Percentiles rank a stretch among this genome's conserved stretches.
These are phyloP conservation scores for Daldinia loculata DNA, from an alignment of 495 filamentous ascomycete species.

Conservation along the genomic window DNA sequence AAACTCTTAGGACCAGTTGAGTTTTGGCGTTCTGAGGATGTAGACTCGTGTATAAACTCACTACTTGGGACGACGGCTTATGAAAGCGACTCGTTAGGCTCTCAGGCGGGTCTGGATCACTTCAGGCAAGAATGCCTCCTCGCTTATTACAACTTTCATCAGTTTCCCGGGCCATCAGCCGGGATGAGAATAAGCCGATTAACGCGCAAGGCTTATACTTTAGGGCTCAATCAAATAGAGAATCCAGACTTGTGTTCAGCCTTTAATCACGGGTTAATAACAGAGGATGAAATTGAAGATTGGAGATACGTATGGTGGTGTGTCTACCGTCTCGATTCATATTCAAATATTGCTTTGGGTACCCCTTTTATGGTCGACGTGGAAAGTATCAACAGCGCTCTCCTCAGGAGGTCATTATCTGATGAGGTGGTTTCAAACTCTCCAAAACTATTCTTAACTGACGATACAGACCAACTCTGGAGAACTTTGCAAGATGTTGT, in stretches of 20 bases:
- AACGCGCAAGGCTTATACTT: slow-evolving; percentile 47
- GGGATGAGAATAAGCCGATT: slow-evolving; percentile 50
- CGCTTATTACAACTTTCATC: slow-evolving; percentile 53
- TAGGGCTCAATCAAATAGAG: slow-evolving; percentile 46
- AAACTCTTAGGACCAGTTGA: slow-evolving; percentile 39
- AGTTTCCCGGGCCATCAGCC: slow-evolving; percentile 45
- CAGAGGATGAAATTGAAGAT: slow-evolving; percentile 48
- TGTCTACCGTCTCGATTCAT: slow-evolving; percentile 53
- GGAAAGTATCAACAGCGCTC: slow-evolving; percentile 41
- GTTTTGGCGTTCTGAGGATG: slow-evolving; percentile 34
- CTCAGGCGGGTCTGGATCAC: slow-evolving; percentile 35
- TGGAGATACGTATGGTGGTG: slow-evolving; percentile 55
- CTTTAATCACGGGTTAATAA: slow-evolving; percentile 22
- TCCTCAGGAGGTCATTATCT: slow-evolving; percentile 18
- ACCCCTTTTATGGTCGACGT: slow-evolving; percentile 40
- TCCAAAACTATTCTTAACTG: slow-evolving; percentile 37
- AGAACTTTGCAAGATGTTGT: slow-evolving; percentile 34
- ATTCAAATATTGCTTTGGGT: slow-evolving; percentile 43
- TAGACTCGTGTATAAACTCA: slow-evolving; percentile 34
- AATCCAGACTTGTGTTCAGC: slow-evolving; percentile 32
- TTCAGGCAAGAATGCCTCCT: slow-evolving; percentile 50
- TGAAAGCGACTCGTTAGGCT: background rate
- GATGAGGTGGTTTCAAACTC: slow-evolving; percentile 17
- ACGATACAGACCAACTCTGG: slow-evolving; percentile 40
- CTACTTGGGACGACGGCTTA: slow-evolving; percentile 26